Evolutionary conservation across 352 stramenopile genomes (phyloP), one percentile per base, ranked within the genome.

Genomic region (Aphanomyces astaci): DNA sequence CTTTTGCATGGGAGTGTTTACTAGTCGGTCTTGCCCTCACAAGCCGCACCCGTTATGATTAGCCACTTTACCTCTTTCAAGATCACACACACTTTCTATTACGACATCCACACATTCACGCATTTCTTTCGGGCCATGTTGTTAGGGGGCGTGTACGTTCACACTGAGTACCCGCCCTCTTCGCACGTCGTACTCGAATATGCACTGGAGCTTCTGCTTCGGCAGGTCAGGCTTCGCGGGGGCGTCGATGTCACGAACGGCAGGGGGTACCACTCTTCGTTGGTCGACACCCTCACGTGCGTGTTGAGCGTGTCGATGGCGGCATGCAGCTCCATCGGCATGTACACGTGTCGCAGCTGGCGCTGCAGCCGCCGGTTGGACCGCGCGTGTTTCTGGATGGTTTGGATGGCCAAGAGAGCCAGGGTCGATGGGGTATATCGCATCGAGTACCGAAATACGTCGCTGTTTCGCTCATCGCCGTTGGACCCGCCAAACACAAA

Each of bases 401-500:
- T 70, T 51, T 89, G 81, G 78, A 93, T 88, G 0, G 82, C 80
- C 27, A 93, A 64, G 31, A 91, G 80, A 54, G 89, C 36, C 43
- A 93, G 72, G 22, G 84, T 81, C 36, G 84, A 75, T 4, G 82
- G 81, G 66, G 90, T 76, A 62, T 88, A 76, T 13, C 73, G 70
- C 66, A 84, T 73, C 9, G 76, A 81, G 70, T 81, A 90, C 30
- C 82, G 84, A 70, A 84, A 87, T 27, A 93, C 79, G 51, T 93
- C 82, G 32, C 90, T 93, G 73, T 89, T 93, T 25, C 84, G 74
- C 74, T 93, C 82, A 24, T 86, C 76, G n/a, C 85, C 85, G 43
- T 93, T 93, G 4, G 85, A 93, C 27, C 85, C 85, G 46, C 85
- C 85, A 36, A 93, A 93, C 19, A 93, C 78, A 66, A 89, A 93